A percentile compares a stretch with the other conserved stretches of the same genome.
Conservation (phyloP, 1,284 basidiomycete genomes). For the Calocybe gambosa region DNA sequence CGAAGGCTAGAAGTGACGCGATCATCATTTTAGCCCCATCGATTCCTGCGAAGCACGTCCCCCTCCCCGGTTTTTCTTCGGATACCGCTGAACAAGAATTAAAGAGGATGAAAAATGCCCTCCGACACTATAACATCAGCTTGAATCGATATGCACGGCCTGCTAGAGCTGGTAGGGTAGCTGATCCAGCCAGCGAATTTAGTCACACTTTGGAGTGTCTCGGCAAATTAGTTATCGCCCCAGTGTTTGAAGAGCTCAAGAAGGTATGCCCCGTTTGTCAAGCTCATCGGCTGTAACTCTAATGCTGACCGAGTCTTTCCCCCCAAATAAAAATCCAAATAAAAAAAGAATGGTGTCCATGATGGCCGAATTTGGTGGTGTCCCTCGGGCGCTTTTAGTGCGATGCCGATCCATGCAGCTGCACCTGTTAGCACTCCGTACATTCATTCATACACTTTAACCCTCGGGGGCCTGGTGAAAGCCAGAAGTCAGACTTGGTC, state of each 20-base stretch:
- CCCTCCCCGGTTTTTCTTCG: slow-evolving; percentile 2
- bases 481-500: neutral
- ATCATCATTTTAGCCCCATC: slow-evolving; percentile 12
- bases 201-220: neutral
- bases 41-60: slow-evolving; percentile 3
- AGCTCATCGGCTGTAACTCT: neutral
- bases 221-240: slow-evolving; percentile 6
- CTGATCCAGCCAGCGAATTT: neutral
- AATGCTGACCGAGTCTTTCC: neutral
- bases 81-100: neutral
- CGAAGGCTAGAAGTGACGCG: slow-evolving; percentile 12
- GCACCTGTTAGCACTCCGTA: neutral
- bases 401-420: slow-evolving; percentile 5
- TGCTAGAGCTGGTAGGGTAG: neutral
- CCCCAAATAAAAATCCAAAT: too few relatives aligned
- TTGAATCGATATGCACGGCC: neutral
- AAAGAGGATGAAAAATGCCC: neutral
- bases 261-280: slow-evolving; percentile 2
- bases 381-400: slow-evolving; percentile 15
- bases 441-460: slow-evolving; percentile 12
- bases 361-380: slow-evolving; percentile 16
- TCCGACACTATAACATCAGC: neutral
- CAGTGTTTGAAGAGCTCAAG: slow-evolving; percentile 2
- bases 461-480: slow-evolving; percentile 5
- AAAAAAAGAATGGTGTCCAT: neutral